These are phyloP conservation scores for Prunus mongolica DNA, from an alignment of 306 rosid species.

Conservation along the genomic window DNA sequence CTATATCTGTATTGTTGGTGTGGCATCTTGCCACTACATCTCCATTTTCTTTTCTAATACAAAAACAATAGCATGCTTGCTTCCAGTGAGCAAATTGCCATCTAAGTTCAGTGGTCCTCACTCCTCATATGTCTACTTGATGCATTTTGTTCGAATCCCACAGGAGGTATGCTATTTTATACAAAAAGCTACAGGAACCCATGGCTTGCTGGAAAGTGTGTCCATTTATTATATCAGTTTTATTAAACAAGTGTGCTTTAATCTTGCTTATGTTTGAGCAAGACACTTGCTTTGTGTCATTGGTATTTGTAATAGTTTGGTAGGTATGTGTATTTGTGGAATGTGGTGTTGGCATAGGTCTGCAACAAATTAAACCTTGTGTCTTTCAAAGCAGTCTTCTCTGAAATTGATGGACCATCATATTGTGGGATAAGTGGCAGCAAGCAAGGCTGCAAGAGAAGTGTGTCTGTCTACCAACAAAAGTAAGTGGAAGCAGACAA, in stretches of 20 bases:
- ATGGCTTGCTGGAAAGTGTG: slow-evolving; percentile 2
- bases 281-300: neutral
- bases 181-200: neutral
- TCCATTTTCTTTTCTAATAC: neutral
- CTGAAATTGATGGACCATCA: neutral
- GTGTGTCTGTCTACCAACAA: neutral
- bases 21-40: neutral
- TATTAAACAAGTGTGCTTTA: neutral
- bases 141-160: neutral
- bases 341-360: neutral
- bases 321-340: neutral
- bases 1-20: neutral
- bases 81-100: neutral
- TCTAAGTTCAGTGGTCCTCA: slow-evolving; percentile 2
- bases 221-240: neutral
- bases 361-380: neutral
- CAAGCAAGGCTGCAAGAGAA: neutral
- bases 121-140: neutral
- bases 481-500: neutral
- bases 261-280: neutral
- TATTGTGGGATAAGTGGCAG: neutral
- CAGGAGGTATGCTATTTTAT: neutral
- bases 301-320: neutral
- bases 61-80: neutral
- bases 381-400: neutral